Base-by-base conservation (phyloP, 139 green algal genomes). In the Tetradesmus obliquus region DNA sequence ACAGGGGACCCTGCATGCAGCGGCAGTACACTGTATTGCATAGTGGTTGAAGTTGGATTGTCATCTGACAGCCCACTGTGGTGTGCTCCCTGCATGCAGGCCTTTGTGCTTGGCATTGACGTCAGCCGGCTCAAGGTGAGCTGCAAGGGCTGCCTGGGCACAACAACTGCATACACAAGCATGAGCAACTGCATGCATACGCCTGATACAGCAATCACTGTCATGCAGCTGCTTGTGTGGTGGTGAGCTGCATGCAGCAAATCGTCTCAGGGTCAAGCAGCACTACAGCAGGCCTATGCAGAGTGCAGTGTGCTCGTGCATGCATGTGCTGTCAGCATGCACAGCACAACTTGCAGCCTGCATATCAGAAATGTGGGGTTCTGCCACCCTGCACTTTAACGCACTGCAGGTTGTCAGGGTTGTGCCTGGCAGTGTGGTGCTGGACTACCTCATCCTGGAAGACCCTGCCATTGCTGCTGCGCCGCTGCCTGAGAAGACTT, bases 51-150 rank as follows among this genome's bases (percentile, higher is more conserved):
- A 45, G 32, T 45, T 45, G 32, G 32, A 45, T 24, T 84, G 79
- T 84, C 85, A 54, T 93, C 76, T 87, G 84, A 89, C 90, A 83
- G 88, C 88, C 5, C 55, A 45, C 51, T 55, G 86, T 15, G 88
- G 66, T 22, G 76, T 72, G 55, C 2, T 94, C 92, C 88, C 87
- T 94, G 82, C 55, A 79, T 15, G 86, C 85, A 93, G 66, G 92
- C 92, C 0, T 93, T 92, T 76, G 60, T 93, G 55, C 90, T 94
- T 19, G 87, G 87, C 19, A 92, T 94, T 66, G 82, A 92, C 24
- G 1, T 90, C 15, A 74, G n/a, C 55, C 87, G 92, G 57, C 57
- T 94, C 86, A 24, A 82, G 74, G 74, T 82, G 74, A 19, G 66
- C n/a, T 45, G 32, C 32, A 45, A 45, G 32, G 32, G 32, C 32